Conservation (phyloP, 805 yeast genomes). For the Isabelozyma pseudorhagii region DNA sequence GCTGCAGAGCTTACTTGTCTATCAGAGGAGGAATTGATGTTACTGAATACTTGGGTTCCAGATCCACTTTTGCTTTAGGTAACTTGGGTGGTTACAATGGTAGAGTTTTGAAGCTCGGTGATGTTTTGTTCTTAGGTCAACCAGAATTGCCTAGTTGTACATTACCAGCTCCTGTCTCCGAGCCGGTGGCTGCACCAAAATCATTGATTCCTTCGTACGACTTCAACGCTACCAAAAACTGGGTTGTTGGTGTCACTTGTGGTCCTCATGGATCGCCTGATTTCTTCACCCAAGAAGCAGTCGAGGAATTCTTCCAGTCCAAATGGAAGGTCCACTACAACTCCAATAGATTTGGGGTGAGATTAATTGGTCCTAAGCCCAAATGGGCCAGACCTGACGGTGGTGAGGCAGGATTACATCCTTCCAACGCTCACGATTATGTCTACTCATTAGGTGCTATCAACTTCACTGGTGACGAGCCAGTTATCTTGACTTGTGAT, state of each 20-base stretch:
- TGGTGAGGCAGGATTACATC: conserved; percentile 97
- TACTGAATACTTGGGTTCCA: conserved; percentile 90
- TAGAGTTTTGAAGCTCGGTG: conserved; percentile 86
- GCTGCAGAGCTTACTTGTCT: conserved; percentile 88
- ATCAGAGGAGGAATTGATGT: conserved; percentile 93
- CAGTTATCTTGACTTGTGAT: conserved; percentile 93
- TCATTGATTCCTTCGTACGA: conserved; percentile 53
- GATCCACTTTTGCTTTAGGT: conserved; percentile 94
- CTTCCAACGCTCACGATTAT: conserved; percentile 97
- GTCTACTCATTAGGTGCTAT: conserved; percentile 96
- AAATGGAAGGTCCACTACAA: conserved; percentile 96
- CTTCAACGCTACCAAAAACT: conserved; percentile 40
- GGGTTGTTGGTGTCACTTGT: conserved; percentile 91
- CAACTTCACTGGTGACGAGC: conserved; percentile 98
- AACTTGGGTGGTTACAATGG: conserved; percentile 94
- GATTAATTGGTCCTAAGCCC: conserved; percentile 94
- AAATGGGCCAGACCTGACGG: conserved; percentile 95
- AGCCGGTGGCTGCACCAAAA: conserved; percentile 57
- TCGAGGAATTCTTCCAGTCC: conserved; percentile 68
- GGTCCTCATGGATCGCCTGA: conserved; percentile 99
- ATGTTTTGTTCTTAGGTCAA: conserved; percentile 82
- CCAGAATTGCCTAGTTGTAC: conserved; percentile 65
- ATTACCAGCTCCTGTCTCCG: conserved; percentile 68
- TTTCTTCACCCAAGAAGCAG: conserved; percentile 75
- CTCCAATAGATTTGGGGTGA: conserved; percentile 94